A percentile compares a stretch with the other conserved stretches of the same genome.
Conservation (phyloP, 106 monocot genomes). For the Alisma plantagoaquatica region DNA sequence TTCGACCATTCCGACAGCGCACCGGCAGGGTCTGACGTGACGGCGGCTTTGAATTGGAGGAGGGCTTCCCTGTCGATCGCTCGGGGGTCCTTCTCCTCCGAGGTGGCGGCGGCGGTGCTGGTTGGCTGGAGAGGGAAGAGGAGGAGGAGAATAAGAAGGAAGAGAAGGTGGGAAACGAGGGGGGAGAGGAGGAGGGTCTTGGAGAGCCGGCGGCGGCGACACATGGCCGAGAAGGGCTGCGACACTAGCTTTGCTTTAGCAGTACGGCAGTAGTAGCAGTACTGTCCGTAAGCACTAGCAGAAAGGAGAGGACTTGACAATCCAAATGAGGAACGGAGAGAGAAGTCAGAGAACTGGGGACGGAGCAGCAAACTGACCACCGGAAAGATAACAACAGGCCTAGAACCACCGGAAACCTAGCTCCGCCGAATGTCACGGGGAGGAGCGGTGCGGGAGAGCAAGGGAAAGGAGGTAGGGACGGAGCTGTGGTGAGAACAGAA, state of each 20-base stretch:
- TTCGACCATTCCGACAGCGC: slow-evolving; percentile 13
- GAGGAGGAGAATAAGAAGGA: background rate
- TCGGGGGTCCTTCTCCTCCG: background rate
- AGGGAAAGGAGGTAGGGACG: too few species aligned
- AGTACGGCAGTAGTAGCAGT: background rate
- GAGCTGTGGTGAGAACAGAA: too few species aligned
- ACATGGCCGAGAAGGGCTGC: slow-evolving; percentile 5
- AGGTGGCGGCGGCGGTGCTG: background rate
- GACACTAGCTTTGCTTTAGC: background rate
- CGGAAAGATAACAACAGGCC: too few species aligned
- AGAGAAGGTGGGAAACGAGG: background rate
- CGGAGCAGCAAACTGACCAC: too few species aligned
- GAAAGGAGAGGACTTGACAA: too few species aligned
- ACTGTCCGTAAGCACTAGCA: too few species aligned
- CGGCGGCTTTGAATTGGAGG: slow-evolving; percentile 15
- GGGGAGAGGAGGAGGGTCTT: background rate
- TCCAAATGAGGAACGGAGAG: background rate
- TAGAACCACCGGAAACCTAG: too few species aligned
- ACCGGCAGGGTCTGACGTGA: slow-evolving; percentile 16
- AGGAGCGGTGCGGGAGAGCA: too few species aligned
- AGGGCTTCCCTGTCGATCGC: slow-evolving; percentile 5
- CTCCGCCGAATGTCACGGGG: too few species aligned
- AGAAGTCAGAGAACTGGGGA: background rate
- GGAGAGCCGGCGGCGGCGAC: slow-evolving; percentile 10
- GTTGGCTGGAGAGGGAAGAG: background rate